Evolutionary conservation across 345 rosid species (phyloP).

Genomic region (Citrus hindsii): DNA sequence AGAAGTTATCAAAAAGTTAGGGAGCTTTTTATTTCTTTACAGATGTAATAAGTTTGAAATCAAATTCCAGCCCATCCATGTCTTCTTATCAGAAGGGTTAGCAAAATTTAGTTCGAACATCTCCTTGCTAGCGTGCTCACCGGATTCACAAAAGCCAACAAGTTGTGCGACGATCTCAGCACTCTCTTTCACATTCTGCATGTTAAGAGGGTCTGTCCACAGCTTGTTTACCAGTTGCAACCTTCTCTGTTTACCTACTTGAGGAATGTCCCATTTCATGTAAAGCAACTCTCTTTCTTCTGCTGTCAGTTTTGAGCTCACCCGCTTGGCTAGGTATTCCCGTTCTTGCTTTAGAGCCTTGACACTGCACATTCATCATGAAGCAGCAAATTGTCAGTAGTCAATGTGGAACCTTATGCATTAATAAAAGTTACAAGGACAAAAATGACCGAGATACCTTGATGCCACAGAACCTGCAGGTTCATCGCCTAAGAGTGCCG

Average conservation of each 20-base stretch:
- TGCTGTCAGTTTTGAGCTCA: constrained; percentile 59
- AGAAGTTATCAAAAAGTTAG: neutral
- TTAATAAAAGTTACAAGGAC: neutral
- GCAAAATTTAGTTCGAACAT: constrained; percentile 87
- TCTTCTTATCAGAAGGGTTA: constrained; percentile 71
- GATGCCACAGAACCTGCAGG: constrained; percentile 88
- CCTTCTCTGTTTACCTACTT: constrained; percentile 83
- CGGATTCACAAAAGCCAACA: constrained; percentile 82
- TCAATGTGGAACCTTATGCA: neutral
- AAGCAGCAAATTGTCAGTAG: neutral
- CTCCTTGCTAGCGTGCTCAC: constrained; percentile 73
- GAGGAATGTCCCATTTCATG: constrained; percentile 78
- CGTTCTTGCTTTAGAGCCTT: constrained; percentile 86
- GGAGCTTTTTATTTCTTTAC: constrained; percentile 5
- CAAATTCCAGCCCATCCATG: constrained; percentile 97
- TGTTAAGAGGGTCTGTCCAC: constrained; percentile 81
- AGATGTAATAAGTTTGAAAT: constrained; percentile 70
- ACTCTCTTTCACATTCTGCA: constrained; percentile 72
- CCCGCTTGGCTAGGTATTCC: constrained; percentile 81
- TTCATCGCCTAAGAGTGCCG: constrained; percentile 84
- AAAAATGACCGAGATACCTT: constrained; percentile 37
- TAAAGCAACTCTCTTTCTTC: constrained; percentile 85
- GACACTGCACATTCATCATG: constrained; percentile 43
- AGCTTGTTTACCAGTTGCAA: constrained; percentile 76
- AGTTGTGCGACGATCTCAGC: constrained; percentile 81